Conservation (phyloP, 345 rosid species). For the Citrus sinensis region DNA sequence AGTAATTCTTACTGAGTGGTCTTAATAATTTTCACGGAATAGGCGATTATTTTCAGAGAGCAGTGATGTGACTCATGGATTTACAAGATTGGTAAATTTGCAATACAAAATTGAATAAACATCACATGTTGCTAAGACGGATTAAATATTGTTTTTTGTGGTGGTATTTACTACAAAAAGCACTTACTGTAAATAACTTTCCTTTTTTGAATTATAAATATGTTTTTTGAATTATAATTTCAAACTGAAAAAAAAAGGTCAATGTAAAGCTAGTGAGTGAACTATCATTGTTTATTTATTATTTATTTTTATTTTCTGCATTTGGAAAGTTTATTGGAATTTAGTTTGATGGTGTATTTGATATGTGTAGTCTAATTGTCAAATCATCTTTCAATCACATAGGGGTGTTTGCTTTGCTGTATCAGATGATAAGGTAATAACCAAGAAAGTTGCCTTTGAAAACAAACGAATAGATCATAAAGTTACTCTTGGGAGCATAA, state of each 20-base stretch:
- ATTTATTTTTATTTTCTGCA: not conserved
- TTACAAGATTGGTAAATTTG: not conserved
- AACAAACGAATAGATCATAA: not conserved
- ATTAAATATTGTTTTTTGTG: not conserved
- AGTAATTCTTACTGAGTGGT: not conserved
- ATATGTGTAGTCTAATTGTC: not conserved
- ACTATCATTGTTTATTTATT: not conserved
- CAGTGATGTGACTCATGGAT: not conserved
- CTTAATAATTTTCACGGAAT: not conserved
- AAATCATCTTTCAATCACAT: not conserved
- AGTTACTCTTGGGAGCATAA: not conserved
- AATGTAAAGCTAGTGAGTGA: not conserved
- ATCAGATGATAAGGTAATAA: not conserved
- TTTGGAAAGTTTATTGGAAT: not conserved
- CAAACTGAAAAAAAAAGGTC: not conserved
- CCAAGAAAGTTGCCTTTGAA: not conserved
- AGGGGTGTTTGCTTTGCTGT: not conserved
- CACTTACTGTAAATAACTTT: not conserved
- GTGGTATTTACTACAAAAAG: not conserved
- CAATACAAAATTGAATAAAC: not conserved
- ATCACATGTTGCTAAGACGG: not conserved
- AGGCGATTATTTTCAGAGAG: not conserved
- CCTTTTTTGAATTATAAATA: not conserved
- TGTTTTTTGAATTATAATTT: not conserved
- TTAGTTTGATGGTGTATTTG: not conserved